Evolutionary conservation across 805 yeast genomes (phyloP).

Genomic region (Lipomyces spencermartinsiae): DNA sequence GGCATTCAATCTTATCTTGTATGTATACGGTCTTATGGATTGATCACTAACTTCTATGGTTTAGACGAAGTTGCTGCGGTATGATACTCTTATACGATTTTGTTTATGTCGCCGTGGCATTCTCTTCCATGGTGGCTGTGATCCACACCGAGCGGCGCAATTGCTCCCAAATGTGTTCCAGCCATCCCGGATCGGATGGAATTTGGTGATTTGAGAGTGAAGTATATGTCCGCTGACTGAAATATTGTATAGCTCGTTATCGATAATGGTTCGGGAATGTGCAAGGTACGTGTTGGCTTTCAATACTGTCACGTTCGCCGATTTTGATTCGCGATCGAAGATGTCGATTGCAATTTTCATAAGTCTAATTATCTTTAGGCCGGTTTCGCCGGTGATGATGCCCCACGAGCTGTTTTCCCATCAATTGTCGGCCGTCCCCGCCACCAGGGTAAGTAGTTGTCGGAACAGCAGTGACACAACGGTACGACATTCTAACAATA

Average conservation of each 20-base stretch:
- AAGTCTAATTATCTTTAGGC: slow-evolving; percentile 52
- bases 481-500: background rate
- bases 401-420: slow-evolving; percentile 99
- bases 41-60: slow-evolving; percentile 10
- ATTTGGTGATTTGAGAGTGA: background rate
- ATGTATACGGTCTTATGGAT: slow-evolving; percentile 13
- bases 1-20: background rate
- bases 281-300: slow-evolving; percentile 58
- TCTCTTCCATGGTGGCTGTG: background rate
- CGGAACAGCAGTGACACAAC: no score
- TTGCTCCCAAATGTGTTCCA: background rate
- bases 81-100: slow-evolving; percentile 41
- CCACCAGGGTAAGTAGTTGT: slow-evolving; percentile 87
- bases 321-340: background rate
- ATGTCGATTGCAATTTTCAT: background rate
- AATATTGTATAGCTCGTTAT: slow-evolving; percentile 72
- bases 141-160: background rate
- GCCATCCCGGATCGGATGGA: background rate
- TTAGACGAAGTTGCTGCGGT: slow-evolving; percentile 58
- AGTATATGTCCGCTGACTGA: slow-evolving; percentile 44
- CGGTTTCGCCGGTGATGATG: slow-evolving; percentile 99
- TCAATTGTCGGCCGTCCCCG: slow-evolving; percentile 99
- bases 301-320: background rate
- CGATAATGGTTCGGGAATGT: slow-evolving; percentile 99
- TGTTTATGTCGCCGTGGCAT: background rate